Evolutionary conservation across 2,329 filamentous ascomycete genomes (phyloP).

Genomic region (Fusarium sublunatum): DNA sequence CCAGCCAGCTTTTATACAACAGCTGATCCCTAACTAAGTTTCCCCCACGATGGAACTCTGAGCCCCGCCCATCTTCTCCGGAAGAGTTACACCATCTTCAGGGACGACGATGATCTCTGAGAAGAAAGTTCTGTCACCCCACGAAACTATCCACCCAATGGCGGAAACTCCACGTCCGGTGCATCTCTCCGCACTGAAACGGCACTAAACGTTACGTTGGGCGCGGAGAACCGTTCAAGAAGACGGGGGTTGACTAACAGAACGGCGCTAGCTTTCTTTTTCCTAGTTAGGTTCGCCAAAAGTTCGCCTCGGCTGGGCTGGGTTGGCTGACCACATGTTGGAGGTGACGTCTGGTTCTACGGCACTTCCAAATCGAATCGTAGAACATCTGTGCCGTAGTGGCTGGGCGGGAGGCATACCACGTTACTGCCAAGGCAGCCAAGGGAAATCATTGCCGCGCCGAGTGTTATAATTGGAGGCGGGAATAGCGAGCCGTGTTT

Average conservation of each 20-base stretch:
- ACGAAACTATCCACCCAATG: conserved; percentile 20
- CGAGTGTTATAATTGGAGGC: conserved; percentile 35
- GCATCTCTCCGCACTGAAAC: conserved; percentile 8
- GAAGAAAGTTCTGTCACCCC: conserved; percentile 1
- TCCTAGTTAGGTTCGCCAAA: conserved; percentile 14
- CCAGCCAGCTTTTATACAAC: conserved; percentile 17
- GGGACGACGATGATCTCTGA: conserved; percentile 1
- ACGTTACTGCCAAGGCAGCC: conserved; percentile 36
- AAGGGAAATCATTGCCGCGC: conserved; percentile 34
- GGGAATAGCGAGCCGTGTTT: conserved; percentile 33
- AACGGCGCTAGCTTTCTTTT: conserved; percentile 11
- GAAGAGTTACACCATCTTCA: conserved; percentile 24
- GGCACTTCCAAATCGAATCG: neutral
- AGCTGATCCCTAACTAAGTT: neutral
- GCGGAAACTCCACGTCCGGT: conserved; percentile 24
- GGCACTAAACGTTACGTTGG: conserved; percentile 15
- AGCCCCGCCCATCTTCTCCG: conserved; percentile 18
- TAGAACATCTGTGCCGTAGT: no score
- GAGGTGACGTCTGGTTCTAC: neutral
- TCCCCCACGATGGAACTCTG: conserved; percentile 13
- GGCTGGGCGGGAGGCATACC: conserved; percentile 5
- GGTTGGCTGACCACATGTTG: neutral
- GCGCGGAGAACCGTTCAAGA: conserved; percentile 16
- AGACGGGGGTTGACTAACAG: conserved; percentile 6
- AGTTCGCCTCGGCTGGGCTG: neutral